Percentiles rank a stretch among this genome's conserved stretches.
Evolutionary conservation across 202 grass and related monocot genomes (phyloP).

Genomic region (Schoenoplectus tabernaemontani): DNA sequence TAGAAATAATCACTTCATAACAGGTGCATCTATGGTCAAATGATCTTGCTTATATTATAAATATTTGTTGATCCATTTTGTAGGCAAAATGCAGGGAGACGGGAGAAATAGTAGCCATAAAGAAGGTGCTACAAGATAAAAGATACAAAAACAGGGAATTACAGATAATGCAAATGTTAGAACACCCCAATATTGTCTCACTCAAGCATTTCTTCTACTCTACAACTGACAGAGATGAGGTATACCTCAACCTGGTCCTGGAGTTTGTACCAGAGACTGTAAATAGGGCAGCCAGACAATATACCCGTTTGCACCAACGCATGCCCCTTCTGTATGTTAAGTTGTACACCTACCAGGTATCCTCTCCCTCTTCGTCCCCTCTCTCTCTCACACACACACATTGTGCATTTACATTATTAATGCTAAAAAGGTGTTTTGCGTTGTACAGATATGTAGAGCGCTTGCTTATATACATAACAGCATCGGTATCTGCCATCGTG

Average conservation of each 20-base stretch:
- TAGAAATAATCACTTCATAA: not conserved
- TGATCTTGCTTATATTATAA: not conserved
- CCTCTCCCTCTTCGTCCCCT: not conserved
- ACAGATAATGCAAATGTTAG: constrained; percentile 98
- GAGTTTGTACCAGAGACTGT: constrained; percentile 96
- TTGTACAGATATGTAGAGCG: constrained; percentile 88
- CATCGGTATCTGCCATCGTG: constrained; percentile 89
- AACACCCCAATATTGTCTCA: constrained; percentile 84
- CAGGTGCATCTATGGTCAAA: not conserved
- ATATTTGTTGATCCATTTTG: constrained; percentile 22
- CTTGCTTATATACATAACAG: constrained; percentile 96
- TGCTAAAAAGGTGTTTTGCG: not conserved
- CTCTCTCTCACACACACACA: not conserved
- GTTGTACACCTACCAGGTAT: constrained; percentile 88
- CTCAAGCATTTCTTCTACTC: constrained; percentile 98
- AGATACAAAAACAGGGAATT: constrained; percentile 96
- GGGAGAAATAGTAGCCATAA: constrained; percentile 92
- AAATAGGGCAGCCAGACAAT: constrained; percentile 68
- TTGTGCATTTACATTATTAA: not conserved
- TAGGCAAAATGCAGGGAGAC: constrained; percentile 98
- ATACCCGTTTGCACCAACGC: constrained; percentile 73
- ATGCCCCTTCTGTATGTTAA: constrained; percentile 92
- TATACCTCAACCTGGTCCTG: constrained; percentile 93
- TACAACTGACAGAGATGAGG: constrained; percentile 73
- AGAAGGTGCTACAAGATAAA: constrained; percentile 98